Evolutionary conservation across 768 basidiomycete genomes (phyloP), one percentile per base, ranked within the genome.

Genomic region (Suillus discolor): DNA sequence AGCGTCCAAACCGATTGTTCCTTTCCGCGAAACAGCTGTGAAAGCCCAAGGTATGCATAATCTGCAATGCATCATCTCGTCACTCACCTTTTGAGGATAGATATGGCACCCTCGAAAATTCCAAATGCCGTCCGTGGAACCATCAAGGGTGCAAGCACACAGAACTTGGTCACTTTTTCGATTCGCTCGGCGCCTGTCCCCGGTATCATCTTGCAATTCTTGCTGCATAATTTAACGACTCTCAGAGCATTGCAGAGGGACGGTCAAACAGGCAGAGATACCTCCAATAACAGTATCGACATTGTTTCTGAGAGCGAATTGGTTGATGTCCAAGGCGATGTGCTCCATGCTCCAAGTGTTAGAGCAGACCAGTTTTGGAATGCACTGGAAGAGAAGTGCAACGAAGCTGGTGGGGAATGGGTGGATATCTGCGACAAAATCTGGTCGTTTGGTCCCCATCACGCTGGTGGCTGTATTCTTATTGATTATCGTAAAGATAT

Each of bases 11-110:
- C 96, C 96, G 0, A 98, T 99, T 65, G 97, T 99, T 3, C 97
- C 97, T 13, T 99, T 98, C 82, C 86, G 97, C 47, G 97, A 99
- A 78, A 98, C 97, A 0, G 93, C 94, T 0, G 85, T 97, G 16
- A 91, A 87, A 70, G 94, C 83, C 4, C 73, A 83, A 71, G 94
- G 94, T 93, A 72, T 71, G 67, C 45, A 38, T 59, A 31, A 38
- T 51, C 49, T 31, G n/a, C 31, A 18, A 20, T 49, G 44, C 53
- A 20, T 51, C 8, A 36, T 62, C 47, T 66, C n/a, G 67, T 42
- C 38, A 31, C 28, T 44, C 42, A 59, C 44, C 53, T 62, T 23
- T 60, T 28, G 49, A 18, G 61, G 6, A 12, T 71, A 94, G 97
- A 98, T 71, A 97, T 97, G 94, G 86, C 87, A 0, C 89, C 93